phyloP scores from a whole-genome alignment of 129 eudicot species.

The Kitagawia praeruptora region DNA sequence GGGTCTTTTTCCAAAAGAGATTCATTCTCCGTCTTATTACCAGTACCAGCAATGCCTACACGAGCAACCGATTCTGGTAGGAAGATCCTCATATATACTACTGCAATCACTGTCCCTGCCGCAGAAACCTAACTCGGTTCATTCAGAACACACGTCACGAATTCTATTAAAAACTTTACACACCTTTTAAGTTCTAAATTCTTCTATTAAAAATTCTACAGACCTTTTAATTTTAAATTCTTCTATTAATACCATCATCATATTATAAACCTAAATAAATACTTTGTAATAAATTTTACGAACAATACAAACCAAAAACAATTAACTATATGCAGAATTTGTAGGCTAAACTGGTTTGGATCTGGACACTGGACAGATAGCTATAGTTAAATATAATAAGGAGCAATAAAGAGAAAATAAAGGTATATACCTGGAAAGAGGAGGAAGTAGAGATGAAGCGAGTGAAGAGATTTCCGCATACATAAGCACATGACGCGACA shows the following conservation, averaged over 20 bases:
- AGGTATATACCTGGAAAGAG: slow-evolving; percentile 39
- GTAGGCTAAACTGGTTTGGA: background rate
- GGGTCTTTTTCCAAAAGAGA: slow-evolving; percentile 24
- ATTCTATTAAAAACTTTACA: background rate
- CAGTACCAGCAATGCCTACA: background rate
- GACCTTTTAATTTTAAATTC: background rate
- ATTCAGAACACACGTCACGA: background rate
- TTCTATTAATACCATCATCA: too few species aligned
- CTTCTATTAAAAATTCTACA: background rate
- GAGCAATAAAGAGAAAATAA: background rate
- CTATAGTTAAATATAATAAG: background rate
- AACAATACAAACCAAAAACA: too few species aligned
- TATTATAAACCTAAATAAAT: slow-evolving; percentile 11
- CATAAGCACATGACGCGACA: slow-evolving; percentile 31
- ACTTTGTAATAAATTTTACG: background rate
- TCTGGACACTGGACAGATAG: background rate
- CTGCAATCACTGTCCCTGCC: slow-evolving; percentile 23
- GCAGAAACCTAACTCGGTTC: slow-evolving; percentile 30
- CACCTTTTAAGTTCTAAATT: background rate
- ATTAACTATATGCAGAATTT: too few species aligned
- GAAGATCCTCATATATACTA: slow-evolving; percentile 39
- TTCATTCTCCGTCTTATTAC: slow-evolving; percentile 16
- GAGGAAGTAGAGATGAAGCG: slow-evolving; percentile 48
- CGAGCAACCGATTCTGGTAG: slow-evolving; percentile 27
- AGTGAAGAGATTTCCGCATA: slow-evolving; percentile 36